These are phyloP conservation scores for Schizochytrium sp. DNA, from an alignment of 108 stramenopile species.

Conservation along the genomic window DNA sequence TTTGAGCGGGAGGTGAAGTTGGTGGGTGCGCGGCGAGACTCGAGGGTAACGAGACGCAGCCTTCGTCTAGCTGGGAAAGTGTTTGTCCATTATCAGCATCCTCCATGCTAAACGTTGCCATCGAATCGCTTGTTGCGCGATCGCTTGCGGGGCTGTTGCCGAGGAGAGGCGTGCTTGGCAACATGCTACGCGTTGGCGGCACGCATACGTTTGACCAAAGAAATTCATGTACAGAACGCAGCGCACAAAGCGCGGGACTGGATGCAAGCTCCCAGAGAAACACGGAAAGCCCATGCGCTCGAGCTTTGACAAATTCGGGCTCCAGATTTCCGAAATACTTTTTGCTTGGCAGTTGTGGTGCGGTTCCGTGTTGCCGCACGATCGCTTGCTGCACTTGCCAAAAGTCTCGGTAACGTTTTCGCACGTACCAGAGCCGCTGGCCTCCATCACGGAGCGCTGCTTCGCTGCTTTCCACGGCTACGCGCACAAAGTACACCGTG, in stretches of 20 bases:
- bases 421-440: not conserved
- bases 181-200: not conserved
- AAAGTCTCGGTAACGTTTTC: not conserved
- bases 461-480: slow-evolving; percentile 5
- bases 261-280: slow-evolving; percentile 7
- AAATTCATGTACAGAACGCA: not conserved
- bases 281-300: not conserved
- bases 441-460: not conserved
- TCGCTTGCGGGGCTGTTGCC: not conserved
- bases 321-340: not conserved
- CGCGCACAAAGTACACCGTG: slow-evolving; percentile 14
- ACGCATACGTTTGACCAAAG: not conserved
- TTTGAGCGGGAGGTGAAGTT: not conserved
- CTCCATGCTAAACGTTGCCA: not conserved
- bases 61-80: not conserved
- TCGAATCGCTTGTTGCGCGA: not conserved
- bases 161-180: slow-evolving; percentile 1
- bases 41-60: not conserved
- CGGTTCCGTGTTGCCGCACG: not conserved
- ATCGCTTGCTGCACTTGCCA: not conserved
- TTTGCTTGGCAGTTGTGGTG: not conserved
- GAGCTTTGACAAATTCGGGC: not conserved
- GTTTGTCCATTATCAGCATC: not conserved
- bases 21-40: not conserved
- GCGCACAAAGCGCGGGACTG: not conserved